Conservation (phyloP, 371 early-diverging fungal genomes). For the Globomyces sp. region DNA sequence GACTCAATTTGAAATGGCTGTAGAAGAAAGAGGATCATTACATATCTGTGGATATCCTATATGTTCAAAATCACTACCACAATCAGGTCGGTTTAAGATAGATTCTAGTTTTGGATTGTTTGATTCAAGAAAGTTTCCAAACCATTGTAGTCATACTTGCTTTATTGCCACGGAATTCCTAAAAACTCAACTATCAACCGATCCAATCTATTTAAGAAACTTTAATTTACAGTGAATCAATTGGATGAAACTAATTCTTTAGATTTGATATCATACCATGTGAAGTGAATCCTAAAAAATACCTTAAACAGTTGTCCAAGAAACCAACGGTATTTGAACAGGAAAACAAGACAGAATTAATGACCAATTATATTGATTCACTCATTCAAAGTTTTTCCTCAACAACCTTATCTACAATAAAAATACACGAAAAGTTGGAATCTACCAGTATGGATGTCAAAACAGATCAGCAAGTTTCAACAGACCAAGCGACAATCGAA, state of each 20-base stretch:
- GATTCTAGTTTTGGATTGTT: neutral
- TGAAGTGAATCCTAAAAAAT: neutral
- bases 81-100: constrained; percentile 1
- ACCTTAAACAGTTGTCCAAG: neutral
- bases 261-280: constrained; percentile 1
- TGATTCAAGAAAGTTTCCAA: neutral
- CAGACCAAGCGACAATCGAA: too few relatives aligned
- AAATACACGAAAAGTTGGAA: too few relatives aligned
- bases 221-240: neutral
- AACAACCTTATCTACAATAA: too few relatives aligned
- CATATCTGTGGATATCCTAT: constrained; percentile 8
- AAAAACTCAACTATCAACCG: constrained; percentile 1
- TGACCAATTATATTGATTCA: too few relatives aligned
- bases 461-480: too few relatives aligned
- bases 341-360: too few relatives aligned
- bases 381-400: too few relatives aligned
- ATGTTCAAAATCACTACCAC: neutral
- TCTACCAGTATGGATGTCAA: too few relatives aligned
- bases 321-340: too few relatives aligned
- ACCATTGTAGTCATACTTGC: constrained; percentile 4
- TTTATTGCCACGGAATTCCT: constrained; percentile 3
- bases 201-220: constrained; percentile 4
- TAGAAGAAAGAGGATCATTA: neutral
- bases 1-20: neutral
- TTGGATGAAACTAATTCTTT: too few relatives aligned